Conservation (phyloP, 805 yeast species). For the Myxozyma vanderwaltii region DNA sequence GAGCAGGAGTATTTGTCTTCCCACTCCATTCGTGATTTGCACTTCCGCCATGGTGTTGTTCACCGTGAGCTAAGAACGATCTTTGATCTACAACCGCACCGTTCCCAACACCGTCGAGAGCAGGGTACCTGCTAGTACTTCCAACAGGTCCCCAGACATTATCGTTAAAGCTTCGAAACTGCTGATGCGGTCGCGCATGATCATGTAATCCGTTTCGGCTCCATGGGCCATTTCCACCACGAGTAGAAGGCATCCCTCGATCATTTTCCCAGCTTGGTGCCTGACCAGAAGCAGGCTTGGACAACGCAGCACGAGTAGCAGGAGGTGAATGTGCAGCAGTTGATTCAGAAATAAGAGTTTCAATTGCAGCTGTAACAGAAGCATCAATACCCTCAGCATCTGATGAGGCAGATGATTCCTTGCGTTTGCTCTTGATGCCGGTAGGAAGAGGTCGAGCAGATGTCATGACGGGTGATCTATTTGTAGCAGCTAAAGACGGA, state of each 20-base stretch:
- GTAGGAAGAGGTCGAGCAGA: background rate
- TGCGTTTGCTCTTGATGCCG: conserved; percentile 8
- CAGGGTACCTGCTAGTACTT: conserved; percentile 22
- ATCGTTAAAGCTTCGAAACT: conserved; percentile 20
- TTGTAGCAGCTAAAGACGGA: background rate
- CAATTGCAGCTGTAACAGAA: conserved; percentile 32
- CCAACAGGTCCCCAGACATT: conserved; percentile 35
- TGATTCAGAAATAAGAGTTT: conserved; percentile 27
- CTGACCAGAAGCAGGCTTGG: conserved; percentile 4
- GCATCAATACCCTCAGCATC: conserved; percentile 26
- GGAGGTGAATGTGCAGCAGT: conserved; percentile 29
- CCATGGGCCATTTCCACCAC: conserved; percentile 18
- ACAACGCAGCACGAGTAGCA: conserved; percentile 12
- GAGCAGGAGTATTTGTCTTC: conserved; percentile 16
- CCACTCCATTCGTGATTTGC: background rate
- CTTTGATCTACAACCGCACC: conserved; percentile 16
- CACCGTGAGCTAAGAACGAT: conserved; percentile 11
- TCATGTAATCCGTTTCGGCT: conserved; percentile 12
- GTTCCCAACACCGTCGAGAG: conserved; percentile 25
- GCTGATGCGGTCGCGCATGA: conserved; percentile 1
- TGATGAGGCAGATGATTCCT: conserved; percentile 24
- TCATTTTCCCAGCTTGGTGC: conserved; percentile 20
- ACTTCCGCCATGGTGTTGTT: background rate
- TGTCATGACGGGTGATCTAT: background rate
- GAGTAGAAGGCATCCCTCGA: background rate